These are phyloP conservation scores for Suhomyces choctaworum DNA, from an alignment of 1,139 yeast species.

Conservation along the genomic window DNA sequence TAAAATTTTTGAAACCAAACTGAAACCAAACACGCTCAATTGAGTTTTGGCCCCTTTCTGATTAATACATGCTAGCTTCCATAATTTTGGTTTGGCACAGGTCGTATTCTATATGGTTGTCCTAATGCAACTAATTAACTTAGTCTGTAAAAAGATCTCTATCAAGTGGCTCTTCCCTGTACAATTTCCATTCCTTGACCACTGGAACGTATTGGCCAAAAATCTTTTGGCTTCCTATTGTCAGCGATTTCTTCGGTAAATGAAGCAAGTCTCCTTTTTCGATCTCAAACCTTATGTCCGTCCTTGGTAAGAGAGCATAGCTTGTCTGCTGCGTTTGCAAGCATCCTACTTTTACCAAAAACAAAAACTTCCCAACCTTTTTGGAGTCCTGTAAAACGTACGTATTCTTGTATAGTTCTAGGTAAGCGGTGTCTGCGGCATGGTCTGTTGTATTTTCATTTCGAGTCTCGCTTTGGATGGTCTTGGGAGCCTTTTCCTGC, in stretches of 20 bases:
- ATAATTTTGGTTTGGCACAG: too few species aligned
- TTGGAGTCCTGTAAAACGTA: conserved; percentile 16
- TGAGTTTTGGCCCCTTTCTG: not conserved
- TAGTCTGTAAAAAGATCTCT: conserved; percentile 6
- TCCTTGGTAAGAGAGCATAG: conserved; percentile 18
- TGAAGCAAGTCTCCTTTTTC: conserved; percentile 7
- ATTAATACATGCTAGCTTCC: not conserved
- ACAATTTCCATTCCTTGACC: conserved; percentile 14
- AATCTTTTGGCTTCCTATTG: conserved; percentile 5
- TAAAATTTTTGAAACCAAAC: not conserved
- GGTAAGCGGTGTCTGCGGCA: too few species aligned
- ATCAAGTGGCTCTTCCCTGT: conserved; percentile 8
- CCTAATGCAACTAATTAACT: too few species aligned
- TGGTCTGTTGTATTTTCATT: not conserved
- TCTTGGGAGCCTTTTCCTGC: not conserved
- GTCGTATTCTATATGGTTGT: too few species aligned
- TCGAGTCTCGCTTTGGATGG: not conserved
- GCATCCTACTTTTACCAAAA: conserved; percentile 16
- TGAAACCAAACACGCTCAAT: not conserved
- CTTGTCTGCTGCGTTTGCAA: conserved; percentile 5
- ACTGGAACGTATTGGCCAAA: conserved; percentile 9
- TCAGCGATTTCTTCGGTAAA: conserved; percentile 5
- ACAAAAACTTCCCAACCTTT: conserved; percentile 25
- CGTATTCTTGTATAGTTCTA: conserved; percentile 20
- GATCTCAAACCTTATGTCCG: conserved; percentile 21